phyloP scores from a whole-genome alignment of 345 rosid genomes.

The Angophora floribunda region DNA sequence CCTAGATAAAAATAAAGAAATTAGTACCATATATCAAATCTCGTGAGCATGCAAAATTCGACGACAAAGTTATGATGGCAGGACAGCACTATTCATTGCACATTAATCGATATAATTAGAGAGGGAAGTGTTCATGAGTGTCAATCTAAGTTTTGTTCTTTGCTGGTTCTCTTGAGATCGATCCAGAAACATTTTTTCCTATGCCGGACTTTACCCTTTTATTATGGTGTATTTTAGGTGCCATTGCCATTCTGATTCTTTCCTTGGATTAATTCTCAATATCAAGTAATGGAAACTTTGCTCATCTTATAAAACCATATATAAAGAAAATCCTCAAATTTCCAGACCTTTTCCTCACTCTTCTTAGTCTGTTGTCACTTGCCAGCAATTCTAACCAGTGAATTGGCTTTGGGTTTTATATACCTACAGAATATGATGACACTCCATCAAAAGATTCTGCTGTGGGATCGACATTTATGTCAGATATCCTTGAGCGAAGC shows the following conservation, averaged over 20 bases:
- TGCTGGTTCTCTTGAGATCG: background rate
- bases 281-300: background rate
- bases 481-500: slow-evolving; percentile 64
- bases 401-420: background rate
- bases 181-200: background rate
- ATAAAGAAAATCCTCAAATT: background rate
- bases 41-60: background rate
- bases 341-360: background rate
- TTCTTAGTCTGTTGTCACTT: background rate
- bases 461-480: slow-evolving; percentile 14
- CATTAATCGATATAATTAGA: background rate
- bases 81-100: background rate
- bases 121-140: background rate
- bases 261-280: background rate
- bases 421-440: slow-evolving; percentile 63
- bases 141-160: background rate
- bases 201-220: background rate
- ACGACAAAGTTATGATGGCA: background rate
- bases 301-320: background rate
- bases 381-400: background rate
- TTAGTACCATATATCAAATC: background rate
- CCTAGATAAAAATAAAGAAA: background rate
- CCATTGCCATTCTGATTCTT: background rate
- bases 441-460: slow-evolving; percentile 25
- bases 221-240: background rate